Percentiles rank a stretch among this genome's conserved stretches.
phyloP scores from a whole-genome alignment of 805 yeast species.

The Spencermartinsiella europaea region DNA sequence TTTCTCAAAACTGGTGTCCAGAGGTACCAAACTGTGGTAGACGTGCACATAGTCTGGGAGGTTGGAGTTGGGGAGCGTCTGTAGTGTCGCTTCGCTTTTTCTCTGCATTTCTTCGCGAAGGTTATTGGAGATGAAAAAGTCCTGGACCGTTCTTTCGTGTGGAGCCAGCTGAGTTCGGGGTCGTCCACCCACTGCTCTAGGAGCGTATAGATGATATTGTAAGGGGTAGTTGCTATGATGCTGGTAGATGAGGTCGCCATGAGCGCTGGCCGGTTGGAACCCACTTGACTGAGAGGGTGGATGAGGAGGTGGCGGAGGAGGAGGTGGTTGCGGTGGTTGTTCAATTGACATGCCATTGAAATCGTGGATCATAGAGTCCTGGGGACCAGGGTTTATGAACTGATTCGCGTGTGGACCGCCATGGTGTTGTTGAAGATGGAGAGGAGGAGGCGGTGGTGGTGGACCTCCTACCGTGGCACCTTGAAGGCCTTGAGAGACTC shows the following conservation, averaged over 20 bases:
- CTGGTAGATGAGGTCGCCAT: constrained; percentile 14
- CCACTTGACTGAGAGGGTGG: constrained; percentile 4
- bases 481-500: too few species aligned
- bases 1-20: constrained; percentile 49
- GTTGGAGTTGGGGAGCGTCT: constrained; percentile 51
- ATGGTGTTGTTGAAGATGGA: background rate
- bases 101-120: constrained; percentile 65
- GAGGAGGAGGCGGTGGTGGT: background rate
- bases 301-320: constrained; percentile 6
- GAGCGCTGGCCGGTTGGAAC: background rate
- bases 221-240: constrained; percentile 35
- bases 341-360: constrained; percentile 1
- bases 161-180: constrained; percentile 54
- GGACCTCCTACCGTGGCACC: too few species aligned
- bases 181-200: constrained; percentile 55
- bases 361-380: background rate
- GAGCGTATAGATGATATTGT: constrained; percentile 86
- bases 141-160: constrained; percentile 64
- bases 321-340: constrained; percentile 3
- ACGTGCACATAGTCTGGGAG: constrained; percentile 74
- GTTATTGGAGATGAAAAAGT: constrained; percentile 66
- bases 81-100: constrained; percentile 77
- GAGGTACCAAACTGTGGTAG: constrained; percentile 80
- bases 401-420: too few species aligned
- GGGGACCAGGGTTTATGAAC: background rate